Base-by-base conservation (phyloP, 768 basidiomycete genomes). In the Lactarius akahatsu region DNA sequence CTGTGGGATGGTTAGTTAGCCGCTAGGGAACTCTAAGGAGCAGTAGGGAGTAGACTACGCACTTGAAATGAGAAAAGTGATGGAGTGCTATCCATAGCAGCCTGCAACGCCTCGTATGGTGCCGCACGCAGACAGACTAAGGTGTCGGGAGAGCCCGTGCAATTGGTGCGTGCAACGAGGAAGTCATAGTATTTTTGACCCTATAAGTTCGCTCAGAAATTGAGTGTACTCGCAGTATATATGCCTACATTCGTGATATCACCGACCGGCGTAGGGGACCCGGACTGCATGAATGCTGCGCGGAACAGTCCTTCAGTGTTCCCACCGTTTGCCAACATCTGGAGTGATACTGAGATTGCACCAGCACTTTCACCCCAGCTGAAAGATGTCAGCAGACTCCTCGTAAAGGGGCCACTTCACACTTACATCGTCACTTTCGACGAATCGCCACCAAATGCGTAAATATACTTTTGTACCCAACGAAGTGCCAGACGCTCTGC, bases 381-480 rank as follows among this genome's bases (percentile, higher is more conserved):
- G 54, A 26, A 30, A 15, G 38, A n/a, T 3, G n/a, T 63, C 23
- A 63, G 61, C 32, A 32, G 28, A 47, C 20, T 41, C 20, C 9
- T 28, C 50, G 38, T 50, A 55, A 68, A 57, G 20, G 11, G 55
- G 55, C 61, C 59, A 59, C n/a, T 47, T 52, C 50, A 26, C n/a
- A 15, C 82, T 62, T 73, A 85, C 82, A 85, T 80, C 0, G 84
- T 85, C 2, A 86, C 86, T 73, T 84, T 86, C 8, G 72, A 73
- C 0, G 83, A 82, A 72, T 90, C 86, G 8, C 89, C 88, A 1
- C 88, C 87, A 70, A 89, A 90, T 6, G 77, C 75, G 38, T 73
- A 69, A 63, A 90, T 87, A 71, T 90, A 85, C 71, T 85, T 83
- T 68, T 87, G 83, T 2, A 90, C 76, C 88, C 89, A 90, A 60